These are phyloP conservation scores for Trametes sp. DNA, from an alignment of 1,284 basidiomycete genomes.

Conservation along the genomic window DNA sequence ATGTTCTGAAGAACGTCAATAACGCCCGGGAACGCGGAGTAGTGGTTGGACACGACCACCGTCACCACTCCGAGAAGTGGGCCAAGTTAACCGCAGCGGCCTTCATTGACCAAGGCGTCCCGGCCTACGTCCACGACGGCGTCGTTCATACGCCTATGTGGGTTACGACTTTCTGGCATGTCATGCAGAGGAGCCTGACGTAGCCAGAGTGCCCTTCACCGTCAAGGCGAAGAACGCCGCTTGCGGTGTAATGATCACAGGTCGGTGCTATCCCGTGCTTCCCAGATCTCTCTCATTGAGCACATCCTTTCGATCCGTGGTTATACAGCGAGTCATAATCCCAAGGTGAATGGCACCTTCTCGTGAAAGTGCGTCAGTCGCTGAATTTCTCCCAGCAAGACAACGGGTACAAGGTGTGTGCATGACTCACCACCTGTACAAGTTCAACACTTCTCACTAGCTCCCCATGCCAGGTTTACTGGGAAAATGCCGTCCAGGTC, in stretches of 20 bases:
- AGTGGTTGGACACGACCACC: slow-evolving; percentile 85
- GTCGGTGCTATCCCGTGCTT: slow-evolving; percentile 44
- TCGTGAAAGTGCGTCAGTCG: too few species aligned
- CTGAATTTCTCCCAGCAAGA: slow-evolving; percentile 59
- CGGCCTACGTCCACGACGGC: slow-evolving; percentile 73
- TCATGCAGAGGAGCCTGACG: background rate
- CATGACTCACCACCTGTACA: too few species aligned
- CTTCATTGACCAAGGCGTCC: slow-evolving; percentile 70
- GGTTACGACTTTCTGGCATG: slow-evolving; percentile 33
- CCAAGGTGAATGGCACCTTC: slow-evolving; percentile 60
- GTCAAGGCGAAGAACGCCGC: slow-evolving; percentile 72
- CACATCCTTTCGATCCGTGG: slow-evolving; percentile 1
- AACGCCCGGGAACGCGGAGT: slow-evolving; percentile 67
- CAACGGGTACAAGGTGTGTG: slow-evolving; percentile 82
- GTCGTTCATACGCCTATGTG: slow-evolving; percentile 85
- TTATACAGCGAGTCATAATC: slow-evolving; percentile 82
- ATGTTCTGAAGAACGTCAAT: slow-evolving; percentile 62
- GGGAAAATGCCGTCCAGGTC: slow-evolving; percentile 86
- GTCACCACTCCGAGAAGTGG: slow-evolving; percentile 81
- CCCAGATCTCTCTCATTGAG: background rate
- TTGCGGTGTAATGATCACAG: slow-evolving; percentile 89
- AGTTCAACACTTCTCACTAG: too few species aligned
- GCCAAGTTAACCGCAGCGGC: slow-evolving; percentile 75
- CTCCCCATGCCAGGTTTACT: slow-evolving; percentile 75
- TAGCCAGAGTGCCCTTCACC: slow-evolving; percentile 75